Conservation (phyloP, 1,139 yeast genomes). For the Zygotorulaspora mrakii region DNA sequence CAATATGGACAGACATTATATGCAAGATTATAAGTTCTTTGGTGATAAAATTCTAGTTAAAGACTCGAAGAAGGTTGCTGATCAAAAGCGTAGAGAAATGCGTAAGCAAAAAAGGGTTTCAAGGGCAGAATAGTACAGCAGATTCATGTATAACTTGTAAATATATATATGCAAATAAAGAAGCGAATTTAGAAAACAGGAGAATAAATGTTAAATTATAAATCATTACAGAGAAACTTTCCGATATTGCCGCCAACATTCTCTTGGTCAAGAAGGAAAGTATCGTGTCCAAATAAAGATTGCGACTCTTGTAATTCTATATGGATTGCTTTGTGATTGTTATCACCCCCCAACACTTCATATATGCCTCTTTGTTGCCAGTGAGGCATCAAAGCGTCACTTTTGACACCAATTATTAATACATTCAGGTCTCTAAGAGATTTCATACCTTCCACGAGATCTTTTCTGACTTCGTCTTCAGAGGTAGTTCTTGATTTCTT, state of each 20-base stretch:
- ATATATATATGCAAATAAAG: slow-evolving; percentile 3
- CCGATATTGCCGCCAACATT: slow-evolving; percentile 77
- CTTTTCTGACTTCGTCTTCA: slow-evolving; percentile 53
- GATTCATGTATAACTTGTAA: slow-evolving; percentile 8
- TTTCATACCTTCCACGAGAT: slow-evolving; percentile 61
- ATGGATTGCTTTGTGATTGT: slow-evolving; percentile 46
- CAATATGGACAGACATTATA: slow-evolving; percentile 76
- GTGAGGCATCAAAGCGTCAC: slow-evolving; percentile 86
- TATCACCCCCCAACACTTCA: slow-evolving; percentile 47
- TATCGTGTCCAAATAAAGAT: slow-evolving; percentile 86
- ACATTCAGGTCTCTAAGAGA: slow-evolving; percentile 62
- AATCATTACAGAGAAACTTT: slow-evolving; percentile 46
- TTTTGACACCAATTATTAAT: slow-evolving; percentile 83
- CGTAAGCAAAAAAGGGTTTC: slow-evolving; percentile 42
- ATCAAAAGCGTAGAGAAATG: slow-evolving; percentile 42
- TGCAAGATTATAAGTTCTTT: slow-evolving; percentile 82
- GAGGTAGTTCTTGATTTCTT: slow-evolving; percentile 33
- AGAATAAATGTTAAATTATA: slow-evolving; percentile 4
- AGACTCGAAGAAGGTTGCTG: slow-evolving; percentile 44
- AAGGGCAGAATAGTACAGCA: slow-evolving; percentile 13
- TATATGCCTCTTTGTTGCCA: slow-evolving; percentile 91
- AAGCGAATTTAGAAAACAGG: too few relatives aligned
- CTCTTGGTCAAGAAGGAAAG: slow-evolving; percentile 73
- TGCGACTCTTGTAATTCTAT: slow-evolving; percentile 72
- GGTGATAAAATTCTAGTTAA: slow-evolving; percentile 51